A percentile compares a stretch with the other conserved stretches of the same genome.
Evolutionary conservation across 192 early-diverging fungal species (phyloP).

Genomic region (Geranomyces variabilis): DNA sequence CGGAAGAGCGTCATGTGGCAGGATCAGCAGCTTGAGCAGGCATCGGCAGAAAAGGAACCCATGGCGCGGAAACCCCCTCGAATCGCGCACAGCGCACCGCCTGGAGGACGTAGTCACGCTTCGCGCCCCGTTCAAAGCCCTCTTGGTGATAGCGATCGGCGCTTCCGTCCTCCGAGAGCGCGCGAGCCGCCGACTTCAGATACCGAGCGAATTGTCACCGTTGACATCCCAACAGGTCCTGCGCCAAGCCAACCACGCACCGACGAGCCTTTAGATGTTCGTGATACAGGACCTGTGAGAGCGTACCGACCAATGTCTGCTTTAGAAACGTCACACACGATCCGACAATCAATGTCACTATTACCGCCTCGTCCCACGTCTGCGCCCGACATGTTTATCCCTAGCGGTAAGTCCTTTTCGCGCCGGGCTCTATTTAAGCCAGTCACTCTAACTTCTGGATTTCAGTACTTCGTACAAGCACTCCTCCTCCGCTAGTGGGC

Average conservation of each 20-base stretch:
- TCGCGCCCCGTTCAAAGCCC: background rate
- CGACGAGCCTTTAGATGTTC: background rate
- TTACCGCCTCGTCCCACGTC: background rate
- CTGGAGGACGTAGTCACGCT: slow-evolving; percentile 13
- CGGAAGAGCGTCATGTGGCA: slow-evolving; percentile 33
- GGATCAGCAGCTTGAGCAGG: slow-evolving; percentile 9
- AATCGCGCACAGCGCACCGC: slow-evolving; percentile 24
- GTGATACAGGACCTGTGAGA: slow-evolving; percentile 15
- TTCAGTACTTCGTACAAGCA: background rate
- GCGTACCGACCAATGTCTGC: slow-evolving; percentile 13
- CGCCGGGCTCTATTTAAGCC: background rate
- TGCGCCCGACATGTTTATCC: slow-evolving; percentile 14
- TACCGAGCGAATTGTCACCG: background rate
- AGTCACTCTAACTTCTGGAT: background rate
- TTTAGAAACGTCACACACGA: slow-evolving; percentile 1
- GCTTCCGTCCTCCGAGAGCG: slow-evolving; percentile 9
- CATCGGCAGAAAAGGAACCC: background rate
- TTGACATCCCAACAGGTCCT: background rate
- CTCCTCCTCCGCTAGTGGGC: background rate
- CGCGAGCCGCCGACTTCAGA: background rate
- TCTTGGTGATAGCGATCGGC: slow-evolving; percentile 4
- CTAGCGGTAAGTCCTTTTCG: slow-evolving; percentile 18
- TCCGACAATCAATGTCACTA: slow-evolving; percentile 8
- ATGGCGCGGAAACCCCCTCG: background rate
- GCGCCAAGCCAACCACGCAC: background rate